Base-by-base conservation (phyloP, 2,329 filamentous ascomycete species). In the Leptographium wingfieldii region DNA sequence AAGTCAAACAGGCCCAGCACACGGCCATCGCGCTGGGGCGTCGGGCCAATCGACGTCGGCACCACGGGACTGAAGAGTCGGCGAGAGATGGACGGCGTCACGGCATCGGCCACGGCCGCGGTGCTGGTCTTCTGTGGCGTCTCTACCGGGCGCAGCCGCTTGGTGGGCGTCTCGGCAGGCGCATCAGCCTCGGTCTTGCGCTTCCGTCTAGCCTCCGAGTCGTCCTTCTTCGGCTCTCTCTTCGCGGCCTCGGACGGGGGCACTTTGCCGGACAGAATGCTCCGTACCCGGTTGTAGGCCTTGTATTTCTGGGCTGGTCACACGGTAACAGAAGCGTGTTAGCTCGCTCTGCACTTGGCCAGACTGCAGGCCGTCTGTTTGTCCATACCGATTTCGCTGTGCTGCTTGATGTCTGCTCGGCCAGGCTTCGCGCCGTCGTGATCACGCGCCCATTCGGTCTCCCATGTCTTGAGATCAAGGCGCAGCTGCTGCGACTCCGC, bases 1-100 rank as follows among this genome's bases (percentile, higher is more conserved):
- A 87, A 73, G 68, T 92, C 89, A 68, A 94, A 94, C 22, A 94
- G 73, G 5, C 89, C 88, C 2, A 94, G 76, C 1, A 91, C 85
- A 25, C 82, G 82, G 33, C 89, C 89, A 69, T 92, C 87, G 63
- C 84, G 83, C 67, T 92, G 89, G 3, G 89, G 89, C 14, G 89
- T 94, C 1, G 89, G 89, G 2, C 87, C 88, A 62, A 94, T 80
- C 0, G 78, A 80, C 5, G 81, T 83, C 2, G 82, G 81, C 12
- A 78, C 75, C 0, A 72, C 72, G 1, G 83, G 81, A 60, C 81
- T 83, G 67, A 86, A 86, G 6, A 86, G 74, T 61, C 78, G 82
- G 35, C 82, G 76, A 46, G 78, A 75, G 52, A 78, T 74, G 1
- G 79, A 79, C 1, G 84, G 83, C 1, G 83, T 84, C 35, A 53